Base-by-base conservation (phyloP, 2,329 filamentous ascomycete species). In the Penicillium sp. region DNA sequence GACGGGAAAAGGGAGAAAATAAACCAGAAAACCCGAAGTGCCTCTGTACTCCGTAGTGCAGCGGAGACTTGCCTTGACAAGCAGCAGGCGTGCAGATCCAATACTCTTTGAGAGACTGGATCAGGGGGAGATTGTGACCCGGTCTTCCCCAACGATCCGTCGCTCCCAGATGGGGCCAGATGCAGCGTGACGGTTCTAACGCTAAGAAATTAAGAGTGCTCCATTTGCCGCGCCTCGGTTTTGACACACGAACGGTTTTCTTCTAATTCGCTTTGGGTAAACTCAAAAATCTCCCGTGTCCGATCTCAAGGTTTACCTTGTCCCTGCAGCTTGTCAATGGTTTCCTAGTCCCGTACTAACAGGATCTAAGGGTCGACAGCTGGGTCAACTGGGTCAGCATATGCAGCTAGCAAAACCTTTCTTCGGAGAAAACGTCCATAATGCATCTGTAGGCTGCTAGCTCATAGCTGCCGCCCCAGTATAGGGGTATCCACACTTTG, bases 131-230 rank as follows among this genome's bases (percentile, higher is more conserved):
- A 39, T 39, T 48, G 46, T 55, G 55, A 50, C 48, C 57, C 61
- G 54, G 57, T 50, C 58, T 59, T 58, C 59, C 63, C 63, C 65
- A 67, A 67, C 53, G 57, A 61, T 63, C 62, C 59, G 52, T 52
- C 46, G 48, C 26, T 54, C 37, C 26, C 52, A 48, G 52, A 60
- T 61, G 59, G 63, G 59, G 58, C 62, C 52, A 57, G 55, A 62
- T 64, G 56, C 55, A 52, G 56, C 54, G 46, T 43, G 56, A 56
- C 47, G 43, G 57, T 57, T 61, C 55, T 33, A 58, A 62, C 63
- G 58, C 63, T 65, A 65, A 60, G 53, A 59, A 52, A 55, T 61
- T 61, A 63, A 65, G 57, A 57, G 53, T 58, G 52, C 57, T 52
- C 60, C 54, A 48, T 60, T 16, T 49, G 44, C 53, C 54, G 52